Evolutionary conservation across 2,329 filamentous ascomycete species (phyloP).

Genomic region (Alternaria consortialis): DNA sequence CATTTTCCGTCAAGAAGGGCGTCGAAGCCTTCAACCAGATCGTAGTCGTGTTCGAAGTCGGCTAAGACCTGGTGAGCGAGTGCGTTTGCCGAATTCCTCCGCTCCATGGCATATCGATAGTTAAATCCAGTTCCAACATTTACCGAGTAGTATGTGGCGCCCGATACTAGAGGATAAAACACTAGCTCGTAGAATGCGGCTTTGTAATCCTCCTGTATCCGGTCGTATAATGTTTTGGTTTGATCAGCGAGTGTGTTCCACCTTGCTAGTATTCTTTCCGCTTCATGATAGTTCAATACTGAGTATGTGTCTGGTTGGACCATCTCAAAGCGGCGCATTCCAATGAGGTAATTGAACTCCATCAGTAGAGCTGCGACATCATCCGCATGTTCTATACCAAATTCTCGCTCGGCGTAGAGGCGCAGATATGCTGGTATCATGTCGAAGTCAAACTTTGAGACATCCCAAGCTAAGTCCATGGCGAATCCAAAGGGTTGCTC

Average conservation of each 20-base stretch:
- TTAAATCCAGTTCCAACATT: constrained; percentile 37
- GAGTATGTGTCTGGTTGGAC: constrained; percentile 49
- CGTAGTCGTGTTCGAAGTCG: constrained; percentile 30
- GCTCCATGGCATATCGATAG: constrained; percentile 33
- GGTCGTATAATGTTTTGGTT: constrained; percentile 64
- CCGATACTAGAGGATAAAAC: constrained; percentile 65
- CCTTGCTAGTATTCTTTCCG: constrained; percentile 62
- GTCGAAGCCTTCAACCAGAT: constrained; percentile 36
- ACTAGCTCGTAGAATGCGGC: constrained; percentile 69
- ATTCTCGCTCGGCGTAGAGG: constrained; percentile 51
- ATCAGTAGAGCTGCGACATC: constrained; percentile 9
- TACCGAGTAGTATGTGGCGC: constrained; percentile 59
- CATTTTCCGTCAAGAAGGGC: constrained; percentile 39
- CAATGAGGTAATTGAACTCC: constrained; percentile 55
- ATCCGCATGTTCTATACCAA: constrained; percentile 17
- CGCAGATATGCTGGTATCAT: constrained; percentile 57
- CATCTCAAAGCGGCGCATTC: constrained; percentile 64
- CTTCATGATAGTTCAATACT: constrained; percentile 66
- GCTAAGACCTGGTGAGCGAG: constrained; percentile 33
- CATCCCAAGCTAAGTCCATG: constrained; percentile 13
- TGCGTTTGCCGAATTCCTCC: constrained; percentile 36
- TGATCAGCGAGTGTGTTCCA: constrained; percentile 62
- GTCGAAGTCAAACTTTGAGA: constrained; percentile 12
- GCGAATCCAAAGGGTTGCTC: constrained; percentile 34
- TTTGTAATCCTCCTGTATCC: constrained; percentile 57